Evolutionary conservation across 2,329 filamentous ascomycete genomes (phyloP).

Genomic region (Nigrospora osmanthi): DNA sequence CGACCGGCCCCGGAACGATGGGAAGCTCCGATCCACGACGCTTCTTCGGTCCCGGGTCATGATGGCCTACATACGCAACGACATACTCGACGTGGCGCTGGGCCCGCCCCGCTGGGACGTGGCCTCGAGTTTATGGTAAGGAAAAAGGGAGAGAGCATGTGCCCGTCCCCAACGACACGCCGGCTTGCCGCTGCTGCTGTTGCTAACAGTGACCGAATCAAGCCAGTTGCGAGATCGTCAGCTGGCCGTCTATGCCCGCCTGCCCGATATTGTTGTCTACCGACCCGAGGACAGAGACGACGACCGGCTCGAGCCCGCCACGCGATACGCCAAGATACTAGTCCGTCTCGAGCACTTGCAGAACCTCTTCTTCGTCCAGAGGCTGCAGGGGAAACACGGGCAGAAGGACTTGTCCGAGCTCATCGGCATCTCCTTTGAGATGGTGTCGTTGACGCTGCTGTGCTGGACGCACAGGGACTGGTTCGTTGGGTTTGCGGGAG

Average conservation of each 20-base stretch:
- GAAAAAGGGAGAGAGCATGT: too few relatives aligned
- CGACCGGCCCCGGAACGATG: conserved; percentile 11
- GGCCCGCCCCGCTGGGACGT: conserved; percentile 23
- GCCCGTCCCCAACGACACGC: too few relatives aligned
- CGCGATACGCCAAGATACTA: conserved; percentile 34
- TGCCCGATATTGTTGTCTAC: conserved; percentile 26
- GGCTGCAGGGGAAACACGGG: conserved; percentile 37
- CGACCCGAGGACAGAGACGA: conserved; percentile 25
- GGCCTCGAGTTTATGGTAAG: conserved; percentile 14
- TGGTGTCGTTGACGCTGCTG: conserved; percentile 32
- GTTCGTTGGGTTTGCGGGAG: conserved; percentile 25
- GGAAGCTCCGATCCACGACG: conserved; percentile 33
- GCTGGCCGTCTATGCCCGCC: conserved; percentile 16
- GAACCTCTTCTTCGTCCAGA: conserved; percentile 47
- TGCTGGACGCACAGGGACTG: conserved; percentile 39
- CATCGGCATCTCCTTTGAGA: conserved; percentile 31
- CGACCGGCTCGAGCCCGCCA: conserved; percentile 15
- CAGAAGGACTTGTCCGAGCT: conserved; percentile 24
- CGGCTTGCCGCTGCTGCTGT: too few relatives aligned
- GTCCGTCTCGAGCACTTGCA: conserved; percentile 39
- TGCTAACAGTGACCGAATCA: too few relatives aligned
- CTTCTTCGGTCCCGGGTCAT: conserved; percentile 35
- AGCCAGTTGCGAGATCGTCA: conserved; percentile 24
- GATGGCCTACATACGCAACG: conserved; percentile 41
- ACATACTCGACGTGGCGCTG: conserved; percentile 47